These are phyloP conservation scores for Populus tremula DNA, from an alignment of 345 rosid genomes.

Conservation along the genomic window DNA sequence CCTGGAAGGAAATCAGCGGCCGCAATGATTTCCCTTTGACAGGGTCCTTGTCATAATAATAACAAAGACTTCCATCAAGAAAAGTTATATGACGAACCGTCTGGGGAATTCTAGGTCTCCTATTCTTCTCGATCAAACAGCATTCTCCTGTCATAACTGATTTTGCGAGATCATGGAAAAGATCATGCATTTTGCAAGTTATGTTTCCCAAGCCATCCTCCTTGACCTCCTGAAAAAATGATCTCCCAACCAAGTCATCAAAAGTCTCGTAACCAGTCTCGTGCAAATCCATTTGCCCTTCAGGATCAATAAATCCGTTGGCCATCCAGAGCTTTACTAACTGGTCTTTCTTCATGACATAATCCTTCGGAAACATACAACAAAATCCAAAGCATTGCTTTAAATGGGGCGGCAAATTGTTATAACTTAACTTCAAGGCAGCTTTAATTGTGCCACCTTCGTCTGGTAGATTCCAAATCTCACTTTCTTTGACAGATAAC, in stretches of 20 bases:
- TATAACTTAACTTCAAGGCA: constrained; percentile 7
- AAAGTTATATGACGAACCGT: not conserved
- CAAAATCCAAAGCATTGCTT: constrained; percentile 10
- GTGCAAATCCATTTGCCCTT: not conserved
- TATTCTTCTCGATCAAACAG: not conserved
- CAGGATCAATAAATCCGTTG: constrained; percentile 12
- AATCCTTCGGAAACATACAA: constrained; percentile 1
- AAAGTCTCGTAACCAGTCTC: constrained; percentile 14
- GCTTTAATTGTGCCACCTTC: not conserved
- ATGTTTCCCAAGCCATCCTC: not conserved
- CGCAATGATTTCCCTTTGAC: not conserved
- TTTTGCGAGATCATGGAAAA: constrained; percentile 24
- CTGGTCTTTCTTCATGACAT: not conserved
- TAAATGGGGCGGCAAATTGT: not conserved
- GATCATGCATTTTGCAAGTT: constrained; percentile 27
- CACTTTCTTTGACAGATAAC: no score
- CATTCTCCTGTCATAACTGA: constrained; percentile 11
- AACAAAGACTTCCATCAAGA: accelerated
- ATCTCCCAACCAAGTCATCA: constrained; percentile 17
- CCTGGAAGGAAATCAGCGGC: not conserved
- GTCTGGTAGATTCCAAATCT: not conserved
- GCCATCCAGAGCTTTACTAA: constrained; percentile 29
- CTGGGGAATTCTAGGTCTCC: not conserved
- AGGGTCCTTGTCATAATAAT: not conserved
- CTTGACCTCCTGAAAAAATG: constrained; percentile 6